phyloP scores from a whole-genome alignment of 495 filamentous ascomycete species.

The Hypoxylon perforatum region DNA sequence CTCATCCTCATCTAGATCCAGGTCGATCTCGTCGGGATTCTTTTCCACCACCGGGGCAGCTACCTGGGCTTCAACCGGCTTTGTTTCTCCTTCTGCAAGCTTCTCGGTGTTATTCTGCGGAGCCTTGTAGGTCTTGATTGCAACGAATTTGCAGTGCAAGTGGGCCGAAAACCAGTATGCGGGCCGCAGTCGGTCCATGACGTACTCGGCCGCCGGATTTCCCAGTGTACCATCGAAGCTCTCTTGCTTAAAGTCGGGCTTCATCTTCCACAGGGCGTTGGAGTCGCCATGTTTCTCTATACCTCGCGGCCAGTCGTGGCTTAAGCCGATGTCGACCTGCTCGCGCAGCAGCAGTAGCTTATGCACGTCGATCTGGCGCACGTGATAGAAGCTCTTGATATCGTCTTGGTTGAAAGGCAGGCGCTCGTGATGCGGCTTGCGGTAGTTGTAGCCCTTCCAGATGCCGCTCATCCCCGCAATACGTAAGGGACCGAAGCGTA shows the following conservation, averaged over 20 bases:
- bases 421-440: slow-evolving; percentile 83
- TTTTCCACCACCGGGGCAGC: background rate
- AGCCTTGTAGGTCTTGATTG: slow-evolving; percentile 71
- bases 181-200: slow-evolving; percentile 83
- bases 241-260: slow-evolving; percentile 78
- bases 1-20: slow-evolving; percentile 66
- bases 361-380: slow-evolving; percentile 88
- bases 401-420: slow-evolving; percentile 82
- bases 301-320: slow-evolving; percentile 92
- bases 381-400: slow-evolving; percentile 82
- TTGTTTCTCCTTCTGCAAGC: slow-evolving; percentile 7
- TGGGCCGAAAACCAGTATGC: slow-evolving; percentile 95
- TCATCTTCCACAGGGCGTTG: slow-evolving; percentile 70
- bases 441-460: slow-evolving; percentile 88
- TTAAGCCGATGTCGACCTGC: slow-evolving; percentile 88
- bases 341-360: slow-evolving; percentile 87
- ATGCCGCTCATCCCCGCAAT: slow-evolving; percentile 95
- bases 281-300: slow-evolving; percentile 80
- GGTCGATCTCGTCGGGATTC: slow-evolving; percentile 66
- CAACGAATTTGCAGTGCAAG: slow-evolving; percentile 85
- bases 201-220: slow-evolving; percentile 77
- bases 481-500: slow-evolving; percentile 82
- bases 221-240: slow-evolving; percentile 78
- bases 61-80: slow-evolving; percentile 2
- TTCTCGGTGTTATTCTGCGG: slow-evolving; percentile 37